Percentiles rank a stretch among this genome's conserved stretches.
Conservation (phyloP, 495 filamentous ascomycete species). For the Lichina pygmaea region DNA sequence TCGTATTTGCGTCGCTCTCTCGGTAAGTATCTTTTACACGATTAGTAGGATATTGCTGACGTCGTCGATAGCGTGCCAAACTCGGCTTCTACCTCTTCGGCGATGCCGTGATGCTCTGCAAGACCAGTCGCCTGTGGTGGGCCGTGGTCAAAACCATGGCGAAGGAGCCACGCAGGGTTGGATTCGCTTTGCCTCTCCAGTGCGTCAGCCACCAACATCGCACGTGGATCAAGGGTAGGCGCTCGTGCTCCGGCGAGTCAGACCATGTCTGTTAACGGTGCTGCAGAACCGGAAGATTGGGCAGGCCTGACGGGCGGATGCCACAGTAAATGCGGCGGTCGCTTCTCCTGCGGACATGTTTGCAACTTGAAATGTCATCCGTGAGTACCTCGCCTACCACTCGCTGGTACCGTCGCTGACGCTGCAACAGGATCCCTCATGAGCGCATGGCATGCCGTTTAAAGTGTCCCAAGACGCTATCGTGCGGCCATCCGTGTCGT, state of each 20-base stretch:
- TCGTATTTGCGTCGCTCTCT: conserved; percentile 67
- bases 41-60: background rate
- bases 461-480: background rate
- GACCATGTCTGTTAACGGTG: background rate
- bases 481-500: conserved; percentile 1
- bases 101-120: conserved; percentile 29
- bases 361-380: conserved; percentile 23
- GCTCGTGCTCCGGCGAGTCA: conserved; percentile 6
- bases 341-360: conserved; percentile 18
- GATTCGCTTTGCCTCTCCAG: conserved; percentile 12
- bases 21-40: conserved; percentile 7
- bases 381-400: conserved; percentile 5
- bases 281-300: conserved; percentile 19
- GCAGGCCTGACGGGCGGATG: conserved; percentile 31
- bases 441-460: background rate
- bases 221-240: conserved; percentile 12
- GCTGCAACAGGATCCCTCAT: conserved; percentile 5
- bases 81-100: conserved; percentile 76
- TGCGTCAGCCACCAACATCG: conserved; percentile 12
- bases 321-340: conserved; percentile 18
- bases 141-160: conserved; percentile 8
- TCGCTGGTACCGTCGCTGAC: background rate
- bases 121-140: conserved; percentile 12
- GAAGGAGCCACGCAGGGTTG: conserved; percentile 8
- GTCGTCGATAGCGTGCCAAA: conserved; percentile 27